Conservation (phyloP, 1,284 basidiomycete genomes). For the Ustilago vetiveriae region DNA sequence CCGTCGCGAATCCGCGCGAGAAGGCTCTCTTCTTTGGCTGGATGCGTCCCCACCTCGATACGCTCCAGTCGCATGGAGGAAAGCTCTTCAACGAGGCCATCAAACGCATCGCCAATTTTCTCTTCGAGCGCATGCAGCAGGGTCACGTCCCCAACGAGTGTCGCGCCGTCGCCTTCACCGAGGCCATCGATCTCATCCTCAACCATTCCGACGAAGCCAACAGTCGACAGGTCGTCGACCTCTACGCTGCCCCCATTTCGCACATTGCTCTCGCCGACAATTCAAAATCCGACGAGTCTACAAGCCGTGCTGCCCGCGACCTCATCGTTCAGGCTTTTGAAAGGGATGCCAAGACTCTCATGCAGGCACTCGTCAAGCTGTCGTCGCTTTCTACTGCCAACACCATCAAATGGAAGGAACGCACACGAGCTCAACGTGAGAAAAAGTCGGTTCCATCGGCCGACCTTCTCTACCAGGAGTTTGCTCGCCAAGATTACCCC, state of each 20-base stretch:
- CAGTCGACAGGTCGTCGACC: conserved; percentile 46
- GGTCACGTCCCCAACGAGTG: conserved; percentile 44
- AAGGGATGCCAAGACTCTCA: conserved; percentile 32
- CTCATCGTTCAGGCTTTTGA: conserved; percentile 46
- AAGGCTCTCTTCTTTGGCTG: conserved; percentile 39
- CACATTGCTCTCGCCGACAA: conserved; percentile 39
- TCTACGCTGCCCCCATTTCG: conserved; percentile 54
- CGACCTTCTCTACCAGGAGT: conserved; percentile 26
- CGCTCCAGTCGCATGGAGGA: conserved; percentile 24
- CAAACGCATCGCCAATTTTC: conserved; percentile 57
- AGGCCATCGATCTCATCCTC: conserved; percentile 36
- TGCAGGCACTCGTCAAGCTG: conserved; percentile 24
- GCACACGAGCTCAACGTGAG: conserved; percentile 22
- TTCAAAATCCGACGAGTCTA: conserved; percentile 17
- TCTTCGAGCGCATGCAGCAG: conserved; percentile 61
- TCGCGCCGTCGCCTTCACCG: conserved; percentile 36
- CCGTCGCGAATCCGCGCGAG: conserved; percentile 32
- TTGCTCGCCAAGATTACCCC: conserved; percentile 26
- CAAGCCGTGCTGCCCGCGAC: conserved; percentile 34
- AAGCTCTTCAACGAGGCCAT: conserved; percentile 50
- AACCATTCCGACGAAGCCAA: conserved; percentile 40
- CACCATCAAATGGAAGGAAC: conserved; percentile 22
- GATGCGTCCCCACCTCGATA: conserved; percentile 47
- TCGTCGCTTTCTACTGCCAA: conserved; percentile 29
- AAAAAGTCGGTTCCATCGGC: conserved; percentile 9